phyloP scores from a whole-genome alignment of 257 asterid species.

The Jasminum sambac region DNA sequence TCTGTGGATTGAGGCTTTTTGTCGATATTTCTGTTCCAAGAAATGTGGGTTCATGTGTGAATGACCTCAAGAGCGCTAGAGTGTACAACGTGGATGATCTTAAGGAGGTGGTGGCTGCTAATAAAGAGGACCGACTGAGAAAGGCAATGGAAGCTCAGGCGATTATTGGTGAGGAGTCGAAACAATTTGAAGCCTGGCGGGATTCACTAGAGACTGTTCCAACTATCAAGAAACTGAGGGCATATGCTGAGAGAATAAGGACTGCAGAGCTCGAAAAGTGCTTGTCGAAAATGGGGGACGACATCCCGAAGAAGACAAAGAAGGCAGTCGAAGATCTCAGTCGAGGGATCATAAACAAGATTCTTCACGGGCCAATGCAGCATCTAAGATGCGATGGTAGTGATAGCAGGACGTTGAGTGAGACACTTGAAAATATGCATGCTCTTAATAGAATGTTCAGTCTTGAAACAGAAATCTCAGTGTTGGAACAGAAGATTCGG shows the following conservation, averaged over 20 bases:
- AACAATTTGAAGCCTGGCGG: constrained; percentile 89
- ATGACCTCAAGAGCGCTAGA: constrained; percentile 59
- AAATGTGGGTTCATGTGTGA: constrained; percentile 79
- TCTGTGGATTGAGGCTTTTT: constrained; percentile 69
- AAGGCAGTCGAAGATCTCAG: constrained; percentile 91
- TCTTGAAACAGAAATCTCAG: constrained; percentile 82
- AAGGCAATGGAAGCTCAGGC: constrained; percentile 94
- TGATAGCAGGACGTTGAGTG: constrained; percentile 82
- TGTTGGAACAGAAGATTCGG: constrained; percentile 83
- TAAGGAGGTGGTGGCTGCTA: constrained; percentile 92
- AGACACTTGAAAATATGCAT: constrained; percentile 96
- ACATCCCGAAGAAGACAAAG: constrained; percentile 68
- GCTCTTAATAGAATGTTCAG: constrained; percentile 89
- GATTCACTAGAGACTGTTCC: constrained; percentile 93
- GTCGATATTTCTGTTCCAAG: constrained; percentile 90
- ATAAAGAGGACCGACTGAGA: constrained; percentile 81
- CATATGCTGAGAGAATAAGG: constrained; percentile 85
- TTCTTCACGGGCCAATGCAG: constrained; percentile 98
- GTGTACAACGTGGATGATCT: constrained; percentile 94
- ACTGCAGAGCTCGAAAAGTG: constrained; percentile 87
- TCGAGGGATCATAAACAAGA: constrained; percentile 85
- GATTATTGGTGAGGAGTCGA: constrained; percentile 77
- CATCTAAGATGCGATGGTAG: constrained; percentile 96
- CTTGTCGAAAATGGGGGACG: constrained; percentile 91
- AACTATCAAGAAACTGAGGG: constrained; percentile 89